phyloP scores from a whole-genome alignment of 176 grass and related monocot genomes.

The Olyra latifolia region DNA sequence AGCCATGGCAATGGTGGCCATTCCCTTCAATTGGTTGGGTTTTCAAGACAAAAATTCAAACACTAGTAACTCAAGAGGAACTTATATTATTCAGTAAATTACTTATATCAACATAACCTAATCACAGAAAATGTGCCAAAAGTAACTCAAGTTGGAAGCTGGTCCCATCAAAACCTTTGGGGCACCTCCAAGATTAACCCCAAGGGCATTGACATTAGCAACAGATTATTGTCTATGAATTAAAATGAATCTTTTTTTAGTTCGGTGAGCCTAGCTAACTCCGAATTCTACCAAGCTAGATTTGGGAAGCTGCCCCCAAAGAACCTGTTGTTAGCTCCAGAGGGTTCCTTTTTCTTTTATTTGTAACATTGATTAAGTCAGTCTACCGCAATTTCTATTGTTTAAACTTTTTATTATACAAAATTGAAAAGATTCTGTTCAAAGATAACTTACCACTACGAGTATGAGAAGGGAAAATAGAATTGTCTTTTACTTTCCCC shows the following conservation, averaged over 20 bases:
- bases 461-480: conserved; percentile 29
- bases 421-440: not conserved
- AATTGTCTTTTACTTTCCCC: conserved; percentile 44
- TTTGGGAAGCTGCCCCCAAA: not conserved
- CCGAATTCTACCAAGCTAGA: not conserved
- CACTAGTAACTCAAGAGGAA: not conserved
- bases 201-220: not conserved
- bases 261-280: not conserved
- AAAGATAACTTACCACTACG: conserved; percentile 34
- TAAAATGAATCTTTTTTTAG: not conserved
- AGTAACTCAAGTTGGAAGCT: not conserved
- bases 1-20: not conserved
- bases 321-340: not conserved
- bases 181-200: not conserved
- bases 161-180: not conserved
- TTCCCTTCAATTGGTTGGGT: not conserved
- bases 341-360: not conserved
- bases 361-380: not conserved
- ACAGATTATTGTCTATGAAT: not conserved
- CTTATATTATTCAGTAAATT: not conserved
- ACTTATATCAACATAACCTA: not conserved
- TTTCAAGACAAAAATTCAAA: not conserved
- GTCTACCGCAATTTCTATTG: too few species aligned
- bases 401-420: not conserved
- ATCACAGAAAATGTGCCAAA: not conserved